These are phyloP conservation scores for Lentinula aciculospora DNA, from an alignment of 768 basidiomycete species.

Conservation along the genomic window DNA sequence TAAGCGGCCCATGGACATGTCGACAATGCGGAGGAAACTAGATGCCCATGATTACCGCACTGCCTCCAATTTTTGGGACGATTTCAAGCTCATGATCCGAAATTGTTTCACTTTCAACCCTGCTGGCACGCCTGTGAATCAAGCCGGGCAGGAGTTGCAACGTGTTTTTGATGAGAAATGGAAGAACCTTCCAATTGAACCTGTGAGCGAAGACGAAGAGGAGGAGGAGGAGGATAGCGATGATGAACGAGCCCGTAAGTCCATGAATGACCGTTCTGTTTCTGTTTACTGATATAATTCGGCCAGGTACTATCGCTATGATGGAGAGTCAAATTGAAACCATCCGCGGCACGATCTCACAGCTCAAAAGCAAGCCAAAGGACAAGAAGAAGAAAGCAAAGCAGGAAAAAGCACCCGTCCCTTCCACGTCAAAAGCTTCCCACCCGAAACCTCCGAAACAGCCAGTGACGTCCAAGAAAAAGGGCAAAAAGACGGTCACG, in stretches of 20 bases:
- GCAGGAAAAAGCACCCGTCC: conserved; percentile 44
- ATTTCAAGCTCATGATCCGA: conserved; percentile 91
- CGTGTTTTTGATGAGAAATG: conserved; percentile 91
- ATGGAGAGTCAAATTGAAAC: conserved; percentile 82
- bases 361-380: conserved; percentile 53
- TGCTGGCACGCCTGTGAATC: conserved; percentile 77
- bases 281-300: conserved; percentile 14
- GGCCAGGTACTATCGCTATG: conserved; percentile 59
- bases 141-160: conserved; percentile 81
- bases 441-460: conserved; percentile 39
- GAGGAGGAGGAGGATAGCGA: conserved; percentile 63
- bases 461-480: conserved; percentile 38
- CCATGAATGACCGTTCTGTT: conserved; percentile 3
- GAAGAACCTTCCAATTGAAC: conserved; percentile 64
- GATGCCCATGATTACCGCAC: conserved; percentile 70
- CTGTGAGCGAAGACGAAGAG: conserved; percentile 56
- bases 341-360: conserved; percentile 65
- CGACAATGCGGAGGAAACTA: conserved; percentile 83
- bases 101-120: conserved; percentile 96
- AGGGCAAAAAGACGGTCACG: conserved; percentile 58
- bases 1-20: conserved; percentile 94
- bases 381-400: conserved; percentile 73
- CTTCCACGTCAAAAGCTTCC: conserved; percentile 61
- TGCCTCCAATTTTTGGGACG: conserved; percentile 79
- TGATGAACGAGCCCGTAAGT: conserved; percentile 64